Evolutionary conservation across 768 basidiomycete genomes (phyloP).

Genomic region (Atractiella rhizophila): DNA sequence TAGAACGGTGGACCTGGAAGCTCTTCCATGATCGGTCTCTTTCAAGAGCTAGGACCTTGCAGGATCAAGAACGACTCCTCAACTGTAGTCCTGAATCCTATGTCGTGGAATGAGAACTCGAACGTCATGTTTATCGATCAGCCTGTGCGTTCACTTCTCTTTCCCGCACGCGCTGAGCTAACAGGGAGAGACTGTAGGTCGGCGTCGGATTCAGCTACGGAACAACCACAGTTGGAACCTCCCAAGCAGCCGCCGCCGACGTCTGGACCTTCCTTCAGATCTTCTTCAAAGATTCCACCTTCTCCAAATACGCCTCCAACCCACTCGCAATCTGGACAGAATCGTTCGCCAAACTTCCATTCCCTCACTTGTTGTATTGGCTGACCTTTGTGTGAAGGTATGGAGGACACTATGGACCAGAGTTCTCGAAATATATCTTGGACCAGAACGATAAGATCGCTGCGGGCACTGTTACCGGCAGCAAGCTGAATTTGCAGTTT

Average conservation of each 20-base stretch:
- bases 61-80: background rate
- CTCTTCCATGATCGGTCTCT: background rate
- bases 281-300: constrained; percentile 47
- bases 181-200: too few species aligned
- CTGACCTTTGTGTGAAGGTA: too few species aligned
- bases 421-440: constrained; percentile 58
- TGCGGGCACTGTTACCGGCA: too few species aligned
- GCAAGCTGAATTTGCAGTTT: constrained; percentile 26
- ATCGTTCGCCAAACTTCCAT: constrained; percentile 37
- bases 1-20: background rate
- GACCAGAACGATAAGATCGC: constrained; percentile 52
- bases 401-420: too few species aligned
- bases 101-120: background rate
- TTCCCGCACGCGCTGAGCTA: too few species aligned
- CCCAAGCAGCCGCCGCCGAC: constrained; percentile 66
- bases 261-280: constrained; percentile 56
- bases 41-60: constrained; percentile 3
- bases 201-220: too few species aligned
- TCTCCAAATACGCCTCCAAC: constrained; percentile 49
- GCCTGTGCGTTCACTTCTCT: too few species aligned
- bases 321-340: too few species aligned
- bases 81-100: background rate
- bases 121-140: constrained; percentile 7
- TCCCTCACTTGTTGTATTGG: constrained; percentile 22
- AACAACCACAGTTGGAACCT: too few species aligned